Evolutionary conservation across 2,329 filamentous ascomycete species (phyloP), one percentile per base, ranked within the genome.

Genomic region (Zymoseptoria brevis): DNA sequence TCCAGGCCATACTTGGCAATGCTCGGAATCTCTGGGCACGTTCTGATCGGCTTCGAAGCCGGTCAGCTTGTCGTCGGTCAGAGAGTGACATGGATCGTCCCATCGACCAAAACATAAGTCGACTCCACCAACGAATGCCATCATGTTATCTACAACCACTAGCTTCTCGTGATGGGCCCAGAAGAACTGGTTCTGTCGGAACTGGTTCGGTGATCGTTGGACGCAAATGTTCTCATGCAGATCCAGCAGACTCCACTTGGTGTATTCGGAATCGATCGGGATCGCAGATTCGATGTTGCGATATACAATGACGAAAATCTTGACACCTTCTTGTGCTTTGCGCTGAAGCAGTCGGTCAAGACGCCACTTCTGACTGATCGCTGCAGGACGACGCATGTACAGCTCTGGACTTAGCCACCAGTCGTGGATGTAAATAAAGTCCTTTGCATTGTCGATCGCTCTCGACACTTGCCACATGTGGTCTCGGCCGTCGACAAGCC

Each of bases 391-490:
- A 61, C 94, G 85, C 86, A 97, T 87, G 76, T 99, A 99, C 51
- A 99, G 78, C 74, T 99, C 93, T 0, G 94, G 94, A 67, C 90
- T 96, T 49, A 99, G 77, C 94, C 94, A 99, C 94, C 94, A 99
- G 74, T 97, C 94, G 73, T 99, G 94, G 63, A 99, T 97, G 75
- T 97, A 97, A 67, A 99, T 93, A 62, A 97, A 93, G 76, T 97
- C 94, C 69, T 90, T 90, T 8, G 94, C 94, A 85, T 96, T 96
- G 72, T 90, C 94, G 69, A 99, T 95, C 11, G 94, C 94, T 64
- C 93, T 85, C 9, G 93, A 97, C 7, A 97, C 91, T 72, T 96
- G 96, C 94, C 94, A 99, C 93, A 97, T 97, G 78, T 97, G 95
- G 73, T 99, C 94, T 66, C 94, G 85, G 16, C 90, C 94, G 74